phyloP scores from a whole-genome alignment of 2,329 filamentous ascomycete species.

The Claviceps quebecensis region DNA sequence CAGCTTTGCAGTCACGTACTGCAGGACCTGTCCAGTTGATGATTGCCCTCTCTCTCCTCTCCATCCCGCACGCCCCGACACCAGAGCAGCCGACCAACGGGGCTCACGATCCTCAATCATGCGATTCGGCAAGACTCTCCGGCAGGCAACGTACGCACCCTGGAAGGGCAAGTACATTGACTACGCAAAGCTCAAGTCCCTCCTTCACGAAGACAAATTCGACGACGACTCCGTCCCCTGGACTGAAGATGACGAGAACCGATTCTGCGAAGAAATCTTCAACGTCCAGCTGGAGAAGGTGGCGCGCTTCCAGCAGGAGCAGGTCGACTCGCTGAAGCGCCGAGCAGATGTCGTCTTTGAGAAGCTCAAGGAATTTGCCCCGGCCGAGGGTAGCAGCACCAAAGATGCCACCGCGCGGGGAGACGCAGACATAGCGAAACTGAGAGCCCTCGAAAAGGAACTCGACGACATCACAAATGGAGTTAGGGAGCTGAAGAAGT shows the following conservation, averaged over 20 bases:
- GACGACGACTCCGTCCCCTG: slow-evolving; percentile 54
- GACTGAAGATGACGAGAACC: slow-evolving; percentile 88
- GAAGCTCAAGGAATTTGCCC: slow-evolving; percentile 66
- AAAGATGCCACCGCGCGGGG: slow-evolving; percentile 21
- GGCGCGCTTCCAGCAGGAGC: slow-evolving; percentile 71
- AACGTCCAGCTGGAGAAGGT: slow-evolving; percentile 94
- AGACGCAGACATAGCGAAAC: slow-evolving; percentile 32
- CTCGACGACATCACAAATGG: slow-evolving; percentile 81
- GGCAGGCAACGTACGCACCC: slow-evolving; percentile 63
- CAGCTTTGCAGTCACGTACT: too few species aligned
- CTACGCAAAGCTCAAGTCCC: slow-evolving; percentile 80
- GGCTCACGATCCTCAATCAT: slow-evolving; percentile 31
- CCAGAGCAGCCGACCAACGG: not conserved
- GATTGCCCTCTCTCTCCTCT: not conserved
- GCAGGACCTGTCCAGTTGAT: too few species aligned
- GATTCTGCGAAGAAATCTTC: slow-evolving; percentile 88
- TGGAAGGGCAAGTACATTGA: slow-evolving; percentile 95
- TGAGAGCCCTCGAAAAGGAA: slow-evolving; percentile 63
- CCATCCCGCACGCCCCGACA: not conserved
- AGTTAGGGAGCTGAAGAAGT: slow-evolving; percentile 86
- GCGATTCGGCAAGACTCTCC: slow-evolving; percentile 87
- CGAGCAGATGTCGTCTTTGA: slow-evolving; percentile 44
- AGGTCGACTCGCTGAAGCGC: slow-evolving; percentile 44
- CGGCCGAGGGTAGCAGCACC: slow-evolving; percentile 23
- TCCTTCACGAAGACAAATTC: slow-evolving; percentile 62